Conservation (phyloP, 345 rosid genomes). For the Corchorus capsularis region DNA sequence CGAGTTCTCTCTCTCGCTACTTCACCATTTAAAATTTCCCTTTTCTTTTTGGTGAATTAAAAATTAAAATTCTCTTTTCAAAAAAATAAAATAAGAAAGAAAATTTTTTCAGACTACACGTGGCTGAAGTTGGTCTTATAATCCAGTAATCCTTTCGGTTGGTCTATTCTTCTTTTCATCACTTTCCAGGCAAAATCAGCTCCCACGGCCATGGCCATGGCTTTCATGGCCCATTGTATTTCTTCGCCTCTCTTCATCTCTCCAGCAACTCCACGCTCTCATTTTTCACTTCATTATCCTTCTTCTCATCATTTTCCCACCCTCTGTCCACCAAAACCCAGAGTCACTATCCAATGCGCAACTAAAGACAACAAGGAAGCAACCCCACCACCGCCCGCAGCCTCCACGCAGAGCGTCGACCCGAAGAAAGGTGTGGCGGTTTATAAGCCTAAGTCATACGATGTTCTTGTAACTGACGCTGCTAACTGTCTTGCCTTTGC, state of each 20-base stretch:
- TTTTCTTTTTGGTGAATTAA: too few species aligned
- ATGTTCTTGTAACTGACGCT: conserved; percentile 77
- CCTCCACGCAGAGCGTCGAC: conserved; percentile 26
- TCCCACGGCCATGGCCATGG: conserved; percentile 30
- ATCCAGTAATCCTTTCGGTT: not conserved
- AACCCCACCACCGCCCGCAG: conserved; percentile 26
- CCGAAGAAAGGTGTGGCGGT: conserved; percentile 67
- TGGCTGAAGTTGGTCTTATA: conserved; percentile 3
- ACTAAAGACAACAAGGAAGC: conserved; percentile 24
- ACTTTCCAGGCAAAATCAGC: not conserved
- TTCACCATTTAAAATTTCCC: too few species aligned
- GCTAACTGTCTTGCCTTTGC: conserved; percentile 74
- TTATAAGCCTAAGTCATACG: conserved; percentile 90
- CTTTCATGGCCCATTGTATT: conserved; percentile 27
- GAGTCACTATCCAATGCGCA: conserved; percentile 41
- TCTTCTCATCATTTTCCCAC: not conserved
- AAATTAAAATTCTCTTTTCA: too few species aligned
- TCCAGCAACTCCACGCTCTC: conserved; percentile 1
- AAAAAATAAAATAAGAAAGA: too few species aligned
- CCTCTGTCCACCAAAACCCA: conserved; percentile 12
- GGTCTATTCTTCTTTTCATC: too few species aligned
- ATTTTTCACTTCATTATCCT: not conserved
- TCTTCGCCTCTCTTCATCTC: conserved; percentile 13
- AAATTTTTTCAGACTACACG: not conserved
- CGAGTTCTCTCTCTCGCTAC: too few species aligned